Evolutionary conservation across 169 alveolate genomes (phyloP).

Genomic region (Plasmodium billcollinsi): DNA sequence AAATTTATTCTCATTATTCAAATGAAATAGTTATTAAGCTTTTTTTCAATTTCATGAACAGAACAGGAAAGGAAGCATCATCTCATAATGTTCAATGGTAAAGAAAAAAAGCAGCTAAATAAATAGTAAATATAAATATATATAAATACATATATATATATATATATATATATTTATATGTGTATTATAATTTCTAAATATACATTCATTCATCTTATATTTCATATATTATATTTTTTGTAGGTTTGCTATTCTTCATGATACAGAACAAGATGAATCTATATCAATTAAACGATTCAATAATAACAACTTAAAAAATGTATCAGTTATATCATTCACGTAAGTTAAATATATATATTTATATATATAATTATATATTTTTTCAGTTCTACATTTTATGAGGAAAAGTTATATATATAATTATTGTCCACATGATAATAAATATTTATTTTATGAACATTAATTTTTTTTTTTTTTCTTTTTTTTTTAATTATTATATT

Average conservation of each 20-base stretch:
- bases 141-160: background rate
- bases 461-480: conserved; percentile 14
- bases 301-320: conserved; percentile 20
- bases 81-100: conserved; percentile 47
- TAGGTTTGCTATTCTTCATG: conserved; percentile 71
- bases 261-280: conserved; percentile 34
- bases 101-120: background rate
- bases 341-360: conserved; percentile 10
- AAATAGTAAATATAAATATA: background rate
- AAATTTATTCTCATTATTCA: conserved; percentile 29
- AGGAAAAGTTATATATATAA: background rate
- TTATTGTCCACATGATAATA: background rate
- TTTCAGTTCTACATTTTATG: background rate
- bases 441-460: background rate
- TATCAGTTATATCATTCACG: conserved; percentile 47
- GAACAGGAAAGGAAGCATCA: background rate
- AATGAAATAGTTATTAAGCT: conserved; percentile 42
- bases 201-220: background rate
- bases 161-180: background rate
- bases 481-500: background rate
- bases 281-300: conserved; percentile 52
- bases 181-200: background rate
- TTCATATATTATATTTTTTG: background rate
- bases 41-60: conserved; percentile 28
- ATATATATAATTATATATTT: background rate